phyloP scores from a whole-genome alignment of 768 basidiomycete genomes.

The Trametes villosa region DNA sequence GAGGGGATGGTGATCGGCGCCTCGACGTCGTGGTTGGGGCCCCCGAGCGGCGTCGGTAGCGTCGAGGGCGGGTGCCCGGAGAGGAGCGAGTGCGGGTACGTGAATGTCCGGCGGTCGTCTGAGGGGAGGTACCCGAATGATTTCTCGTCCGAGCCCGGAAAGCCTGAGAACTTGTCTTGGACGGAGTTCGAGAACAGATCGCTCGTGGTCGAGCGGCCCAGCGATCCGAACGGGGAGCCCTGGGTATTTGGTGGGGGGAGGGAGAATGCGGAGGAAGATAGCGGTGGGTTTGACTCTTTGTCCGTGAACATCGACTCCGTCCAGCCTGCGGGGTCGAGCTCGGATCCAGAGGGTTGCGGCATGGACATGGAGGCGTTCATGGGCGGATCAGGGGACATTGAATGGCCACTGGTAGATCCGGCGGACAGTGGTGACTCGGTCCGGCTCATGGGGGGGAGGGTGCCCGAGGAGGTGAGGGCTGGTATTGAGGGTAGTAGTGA shows the following conservation, averaged over 20 bases:
- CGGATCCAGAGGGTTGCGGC: slow-evolving; percentile 15
- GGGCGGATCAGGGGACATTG: slow-evolving; percentile 60
- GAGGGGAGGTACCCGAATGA: slow-evolving; percentile 20
- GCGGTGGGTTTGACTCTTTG: slow-evolving; percentile 24
- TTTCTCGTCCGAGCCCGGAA: slow-evolving; percentile 13
- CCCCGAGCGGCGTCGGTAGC: background rate
- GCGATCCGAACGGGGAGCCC: slow-evolving; percentile 9
- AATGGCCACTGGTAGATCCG: slow-evolving; percentile 59
- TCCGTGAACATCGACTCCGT: slow-evolving; percentile 26
- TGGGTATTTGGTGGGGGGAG: slow-evolving; percentile 40
- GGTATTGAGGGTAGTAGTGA: slow-evolving; percentile 21
- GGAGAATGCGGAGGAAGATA: slow-evolving; percentile 39
- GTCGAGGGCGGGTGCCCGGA: slow-evolving; percentile 16
- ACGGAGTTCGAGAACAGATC: slow-evolving; percentile 16
- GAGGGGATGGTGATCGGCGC: slow-evolving; percentile 22
- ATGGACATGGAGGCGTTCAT: slow-evolving; percentile 32
- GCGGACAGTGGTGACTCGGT: slow-evolving; percentile 45
- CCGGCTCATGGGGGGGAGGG: slow-evolving; percentile 23
- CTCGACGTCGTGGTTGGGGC: background rate
- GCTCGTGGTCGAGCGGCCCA: slow-evolving; percentile 16
- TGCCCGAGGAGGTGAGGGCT: slow-evolving; percentile 23
- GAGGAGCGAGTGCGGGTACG: slow-evolving; percentile 46
- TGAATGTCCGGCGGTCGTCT: slow-evolving; percentile 19
- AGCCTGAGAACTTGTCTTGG: slow-evolving; percentile 42
- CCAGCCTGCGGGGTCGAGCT: slow-evolving; percentile 25